phyloP scores from a whole-genome alignment of 2,329 filamentous ascomycete species.

The Cylindrodendrum hubeiense region DNA sequence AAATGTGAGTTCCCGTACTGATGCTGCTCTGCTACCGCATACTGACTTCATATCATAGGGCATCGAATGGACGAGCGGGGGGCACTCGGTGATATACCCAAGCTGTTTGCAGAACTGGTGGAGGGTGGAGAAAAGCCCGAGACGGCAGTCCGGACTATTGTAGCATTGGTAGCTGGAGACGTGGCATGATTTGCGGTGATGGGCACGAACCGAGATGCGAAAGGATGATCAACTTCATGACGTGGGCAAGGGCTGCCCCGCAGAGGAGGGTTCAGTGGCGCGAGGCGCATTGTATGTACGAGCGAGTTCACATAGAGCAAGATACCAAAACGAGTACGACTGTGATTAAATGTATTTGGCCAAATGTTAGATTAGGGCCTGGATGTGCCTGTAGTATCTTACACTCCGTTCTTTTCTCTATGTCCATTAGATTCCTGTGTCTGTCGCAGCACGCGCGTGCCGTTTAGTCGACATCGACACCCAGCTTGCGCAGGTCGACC shows the following conservation, averaged over 20 bases:
- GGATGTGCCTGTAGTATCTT: conserved; percentile 16
- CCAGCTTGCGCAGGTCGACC: conserved; percentile 77
- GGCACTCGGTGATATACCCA: conserved; percentile 69
- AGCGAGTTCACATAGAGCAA: background rate
- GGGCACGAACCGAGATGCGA: conserved; percentile 3
- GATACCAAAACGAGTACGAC: conserved; percentile 29
- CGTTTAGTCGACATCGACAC: conserved; percentile 80
- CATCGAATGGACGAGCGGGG: conserved; percentile 67
- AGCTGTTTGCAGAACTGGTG: conserved; percentile 71
- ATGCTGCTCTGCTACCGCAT: background rate
- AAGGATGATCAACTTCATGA: background rate
- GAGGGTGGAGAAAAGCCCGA: conserved; percentile 66
- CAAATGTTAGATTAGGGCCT: conserved; percentile 7
- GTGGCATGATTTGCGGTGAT: conserved; percentile 28
- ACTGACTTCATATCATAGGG: conserved; percentile 60
- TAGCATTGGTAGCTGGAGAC: conserved; percentile 69
- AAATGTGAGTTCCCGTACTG: conserved; percentile 67
- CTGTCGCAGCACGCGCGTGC: background rate
- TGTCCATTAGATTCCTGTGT: conserved; percentile 33
- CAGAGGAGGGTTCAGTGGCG: conserved; percentile 4
- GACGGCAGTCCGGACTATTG: conserved; percentile 68
- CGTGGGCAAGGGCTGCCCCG: background rate
- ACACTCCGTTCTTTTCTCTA: conserved; percentile 34
- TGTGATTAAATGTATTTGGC: conserved; percentile 34
- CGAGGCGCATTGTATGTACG: conserved; percentile 13